phyloP scores from a whole-genome alignment of 495 filamentous ascomycete species.

The Talaromyces ruber region DNA sequence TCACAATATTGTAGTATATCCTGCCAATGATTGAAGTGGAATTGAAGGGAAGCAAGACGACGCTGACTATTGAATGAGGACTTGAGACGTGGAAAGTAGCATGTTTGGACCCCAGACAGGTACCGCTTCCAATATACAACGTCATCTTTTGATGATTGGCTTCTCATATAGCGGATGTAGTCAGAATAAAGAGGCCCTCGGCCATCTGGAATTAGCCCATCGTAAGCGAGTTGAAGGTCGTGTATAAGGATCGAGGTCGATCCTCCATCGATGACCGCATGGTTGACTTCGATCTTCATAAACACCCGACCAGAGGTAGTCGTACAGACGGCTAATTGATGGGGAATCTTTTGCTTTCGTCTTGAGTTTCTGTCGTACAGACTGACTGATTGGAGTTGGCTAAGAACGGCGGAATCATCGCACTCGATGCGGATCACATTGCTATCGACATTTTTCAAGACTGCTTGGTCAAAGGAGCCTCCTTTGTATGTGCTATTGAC shows the following conservation, averaged over 20 bases:
- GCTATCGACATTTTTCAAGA: slow-evolving; percentile 31
- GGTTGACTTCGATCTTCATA: slow-evolving; percentile 49
- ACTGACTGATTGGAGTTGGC: slow-evolving; percentile 26
- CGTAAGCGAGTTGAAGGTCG: slow-evolving; percentile 37
- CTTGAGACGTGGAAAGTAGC: slow-evolving; percentile 26
- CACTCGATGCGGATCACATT: slow-evolving; percentile 32
- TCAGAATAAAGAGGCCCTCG: slow-evolving; percentile 46
- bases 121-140: slow-evolving; percentile 40
- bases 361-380: slow-evolving; percentile 25
- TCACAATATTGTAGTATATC: slow-evolving; percentile 40
- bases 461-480: slow-evolving; percentile 46
- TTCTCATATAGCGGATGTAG: slow-evolving; percentile 43
- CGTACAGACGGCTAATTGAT: slow-evolving; percentile 40
- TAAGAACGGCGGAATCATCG: slow-evolving; percentile 22
- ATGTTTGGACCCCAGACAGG: slow-evolving; percentile 29
- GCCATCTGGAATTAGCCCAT: slow-evolving; percentile 23
- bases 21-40: slow-evolving; percentile 28
- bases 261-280: slow-evolving; percentile 42
- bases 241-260: slow-evolving; percentile 31
- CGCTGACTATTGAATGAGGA: neutral
- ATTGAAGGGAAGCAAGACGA: slow-evolving; percentile 15
- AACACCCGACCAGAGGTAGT: slow-evolving; percentile 29
- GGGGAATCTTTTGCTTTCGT: slow-evolving; percentile 28
- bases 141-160: slow-evolving; percentile 24
- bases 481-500: slow-evolving; percentile 42